These are phyloP conservation scores for Lepidium africanum DNA, from an alignment of 345 rosid genomes.

Conservation along the genomic window DNA sequence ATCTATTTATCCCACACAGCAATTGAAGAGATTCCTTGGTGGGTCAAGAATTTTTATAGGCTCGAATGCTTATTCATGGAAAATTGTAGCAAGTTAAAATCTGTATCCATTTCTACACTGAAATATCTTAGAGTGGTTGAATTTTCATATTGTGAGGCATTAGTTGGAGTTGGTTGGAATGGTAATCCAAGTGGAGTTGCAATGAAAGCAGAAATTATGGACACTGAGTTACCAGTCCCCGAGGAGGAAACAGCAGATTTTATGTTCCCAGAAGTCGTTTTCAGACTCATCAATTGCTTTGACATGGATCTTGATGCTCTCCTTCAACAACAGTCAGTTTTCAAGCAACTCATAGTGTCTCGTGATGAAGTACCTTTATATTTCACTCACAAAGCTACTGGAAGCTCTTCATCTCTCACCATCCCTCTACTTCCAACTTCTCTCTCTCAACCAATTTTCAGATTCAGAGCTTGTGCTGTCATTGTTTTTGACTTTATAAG, in stretches of 20 bases:
- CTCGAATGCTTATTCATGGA: background rate
- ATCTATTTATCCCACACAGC: background rate
- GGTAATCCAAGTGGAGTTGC: no score
- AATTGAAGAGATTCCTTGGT: background rate
- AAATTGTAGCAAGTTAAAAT: background rate
- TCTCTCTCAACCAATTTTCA: background rate
- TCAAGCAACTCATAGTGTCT: background rate
- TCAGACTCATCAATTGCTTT: no score
- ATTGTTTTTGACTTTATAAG: no score
- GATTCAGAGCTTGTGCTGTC: background rate
- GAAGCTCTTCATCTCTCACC: background rate
- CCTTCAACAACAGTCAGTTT: background rate
- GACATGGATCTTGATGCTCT: background rate
- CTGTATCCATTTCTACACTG: background rate
- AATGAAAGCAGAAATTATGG: no score
- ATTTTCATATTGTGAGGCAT: background rate
- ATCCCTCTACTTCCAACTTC: background rate
- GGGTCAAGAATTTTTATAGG: background rate
- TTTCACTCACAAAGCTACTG: background rate
- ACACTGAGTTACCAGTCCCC: no score
- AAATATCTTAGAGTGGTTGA: accelerated
- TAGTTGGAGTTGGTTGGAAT: no score
- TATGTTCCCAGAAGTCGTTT: no score
- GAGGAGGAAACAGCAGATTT: no score
- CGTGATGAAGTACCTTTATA: background rate